phyloP scores from a whole-genome alignment of 805 yeast species.

The Komagataella ulmi region DNA sequence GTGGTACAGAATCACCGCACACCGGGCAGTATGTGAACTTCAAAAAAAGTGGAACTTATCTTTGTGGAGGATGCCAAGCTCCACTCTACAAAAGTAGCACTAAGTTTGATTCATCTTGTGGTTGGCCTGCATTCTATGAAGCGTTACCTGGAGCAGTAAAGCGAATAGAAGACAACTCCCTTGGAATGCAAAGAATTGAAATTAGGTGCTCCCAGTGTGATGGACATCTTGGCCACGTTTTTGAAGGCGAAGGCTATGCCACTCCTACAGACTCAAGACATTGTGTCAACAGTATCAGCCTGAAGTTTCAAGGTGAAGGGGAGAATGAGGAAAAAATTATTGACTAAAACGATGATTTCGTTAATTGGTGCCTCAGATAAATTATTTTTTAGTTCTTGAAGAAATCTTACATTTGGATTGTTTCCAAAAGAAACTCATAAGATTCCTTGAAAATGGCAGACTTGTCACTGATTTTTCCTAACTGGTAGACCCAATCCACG shows the following conservation, averaged over 20 bases:
- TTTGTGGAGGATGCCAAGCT: constrained; percentile 74
- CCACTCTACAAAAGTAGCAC: constrained; percentile 72
- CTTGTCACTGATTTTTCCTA: too few species aligned
- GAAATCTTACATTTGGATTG: too few species aligned
- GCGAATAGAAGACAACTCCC: constrained; percentile 41
- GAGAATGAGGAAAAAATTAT: too few species aligned
- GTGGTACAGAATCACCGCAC: constrained; percentile 58
- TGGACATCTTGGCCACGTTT: too few species aligned
- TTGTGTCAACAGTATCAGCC: constrained; percentile 79
- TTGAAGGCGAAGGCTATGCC: constrained; percentile 49
- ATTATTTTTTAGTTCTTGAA: too few species aligned
- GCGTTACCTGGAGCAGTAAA: constrained; percentile 73
- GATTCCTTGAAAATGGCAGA: too few species aligned
- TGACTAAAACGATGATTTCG: too few species aligned
- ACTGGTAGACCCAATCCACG: too few species aligned
- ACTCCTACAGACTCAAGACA: constrained; percentile 88
- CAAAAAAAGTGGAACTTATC: constrained; percentile 47
- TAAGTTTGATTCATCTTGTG: constrained; percentile 86
- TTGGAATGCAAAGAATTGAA: constrained; percentile 48
- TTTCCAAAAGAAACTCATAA: too few species aligned
- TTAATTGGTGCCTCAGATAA: too few species aligned
- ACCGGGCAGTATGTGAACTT: constrained; percentile 49
- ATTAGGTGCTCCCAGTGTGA: too few species aligned
- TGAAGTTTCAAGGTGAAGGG: constrained; percentile 24
- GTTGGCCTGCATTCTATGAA: constrained; percentile 96